These are phyloP conservation scores for Eurotiales sp. DNA, from an alignment of 2,329 filamentous ascomycete species.

Conservation along the genomic window DNA sequence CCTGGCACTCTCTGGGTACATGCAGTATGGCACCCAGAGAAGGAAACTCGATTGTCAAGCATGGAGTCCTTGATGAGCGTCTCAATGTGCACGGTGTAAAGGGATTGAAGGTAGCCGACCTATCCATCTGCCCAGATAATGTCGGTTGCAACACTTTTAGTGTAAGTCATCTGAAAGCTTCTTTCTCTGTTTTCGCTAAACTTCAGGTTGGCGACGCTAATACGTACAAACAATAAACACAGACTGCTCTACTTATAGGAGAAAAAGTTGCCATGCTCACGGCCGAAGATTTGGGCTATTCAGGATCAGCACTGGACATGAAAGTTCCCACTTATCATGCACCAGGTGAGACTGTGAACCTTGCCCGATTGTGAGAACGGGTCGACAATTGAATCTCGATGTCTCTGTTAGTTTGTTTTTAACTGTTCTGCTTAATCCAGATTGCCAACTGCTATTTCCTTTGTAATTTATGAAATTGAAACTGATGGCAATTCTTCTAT, in stretches of 20 bases:
- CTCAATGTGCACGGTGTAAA: slow-evolving; percentile 75
- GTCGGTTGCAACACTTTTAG: slow-evolving; percentile 65
- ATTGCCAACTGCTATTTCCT: too few species aligned
- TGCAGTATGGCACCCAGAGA: slow-evolving; percentile 74
- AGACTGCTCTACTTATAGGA: slow-evolving; percentile 69
- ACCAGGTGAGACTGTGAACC: slow-evolving; percentile 34
- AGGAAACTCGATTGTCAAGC: slow-evolving; percentile 76
- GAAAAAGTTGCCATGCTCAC: slow-evolving; percentile 69
- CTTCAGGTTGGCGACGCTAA: not conserved
- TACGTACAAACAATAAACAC: not conserved
- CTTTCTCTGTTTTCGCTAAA: not conserved
- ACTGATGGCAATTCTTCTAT: too few species aligned
- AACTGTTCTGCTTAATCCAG: too few species aligned
- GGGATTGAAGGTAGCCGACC: slow-evolving; percentile 72
- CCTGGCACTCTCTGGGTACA: slow-evolving; percentile 66
- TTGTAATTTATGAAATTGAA: too few species aligned
- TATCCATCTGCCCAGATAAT: slow-evolving; percentile 74
- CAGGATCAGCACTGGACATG: slow-evolving; percentile 70
- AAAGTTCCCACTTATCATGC: slow-evolving; percentile 64
- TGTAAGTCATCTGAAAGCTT: slow-evolving; percentile 26
- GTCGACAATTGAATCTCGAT: too few species aligned
- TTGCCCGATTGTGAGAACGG: slow-evolving; percentile 29
- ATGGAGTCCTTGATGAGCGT: slow-evolving; percentile 68
- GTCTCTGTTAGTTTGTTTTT: too few species aligned
- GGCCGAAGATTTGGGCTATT: slow-evolving; percentile 71